These are phyloP conservation scores for Lentinus tigrinus DNA, from an alignment of 768 basidiomycete genomes.

Conservation along the genomic window DNA sequence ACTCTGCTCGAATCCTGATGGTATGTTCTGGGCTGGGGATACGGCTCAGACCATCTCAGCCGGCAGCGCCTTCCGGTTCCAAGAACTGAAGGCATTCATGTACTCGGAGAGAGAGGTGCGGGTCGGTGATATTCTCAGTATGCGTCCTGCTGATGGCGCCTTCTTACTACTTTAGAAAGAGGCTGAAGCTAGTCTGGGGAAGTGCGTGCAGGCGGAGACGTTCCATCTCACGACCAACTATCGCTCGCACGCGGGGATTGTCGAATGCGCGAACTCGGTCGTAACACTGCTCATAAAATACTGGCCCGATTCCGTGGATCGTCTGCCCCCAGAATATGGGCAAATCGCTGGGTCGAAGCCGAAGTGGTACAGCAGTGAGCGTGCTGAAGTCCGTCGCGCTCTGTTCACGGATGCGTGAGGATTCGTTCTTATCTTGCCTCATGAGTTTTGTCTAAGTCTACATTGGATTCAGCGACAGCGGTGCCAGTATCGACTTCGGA, in stretches of 20 bases:
- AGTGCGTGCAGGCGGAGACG: conserved; percentile 25
- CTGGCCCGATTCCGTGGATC: conserved; percentile 67
- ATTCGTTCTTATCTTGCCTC: no score
- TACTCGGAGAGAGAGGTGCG: neutral
- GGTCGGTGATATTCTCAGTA: no score
- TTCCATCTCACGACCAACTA: conserved; percentile 69
- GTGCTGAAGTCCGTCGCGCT: no score
- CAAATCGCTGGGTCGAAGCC: conserved; percentile 55
- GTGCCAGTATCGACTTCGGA: no score
- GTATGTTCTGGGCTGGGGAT: conserved; percentile 78
- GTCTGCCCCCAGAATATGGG: conserved; percentile 53
- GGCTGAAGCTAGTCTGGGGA: conserved; percentile 31
- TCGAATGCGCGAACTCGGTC: conserved; percentile 64
- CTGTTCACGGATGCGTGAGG: no score
- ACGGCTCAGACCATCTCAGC: conserved; percentile 77
- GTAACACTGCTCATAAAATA: conserved; percentile 62
- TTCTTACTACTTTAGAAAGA: no score
- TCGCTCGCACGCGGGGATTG: conserved; percentile 71
- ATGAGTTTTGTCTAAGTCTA: no score
- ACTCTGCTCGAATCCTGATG: conserved; percentile 63
- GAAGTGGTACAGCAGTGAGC: no score
- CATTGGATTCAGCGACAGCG: no score
- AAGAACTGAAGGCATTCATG: conserved; percentile 64
- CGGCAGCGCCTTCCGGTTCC: conserved; percentile 70
- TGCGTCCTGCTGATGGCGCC: no score